Conservation (phyloP, 2,329 filamentous ascomycete species). For the Lasiodiplodia citricola region DNA sequence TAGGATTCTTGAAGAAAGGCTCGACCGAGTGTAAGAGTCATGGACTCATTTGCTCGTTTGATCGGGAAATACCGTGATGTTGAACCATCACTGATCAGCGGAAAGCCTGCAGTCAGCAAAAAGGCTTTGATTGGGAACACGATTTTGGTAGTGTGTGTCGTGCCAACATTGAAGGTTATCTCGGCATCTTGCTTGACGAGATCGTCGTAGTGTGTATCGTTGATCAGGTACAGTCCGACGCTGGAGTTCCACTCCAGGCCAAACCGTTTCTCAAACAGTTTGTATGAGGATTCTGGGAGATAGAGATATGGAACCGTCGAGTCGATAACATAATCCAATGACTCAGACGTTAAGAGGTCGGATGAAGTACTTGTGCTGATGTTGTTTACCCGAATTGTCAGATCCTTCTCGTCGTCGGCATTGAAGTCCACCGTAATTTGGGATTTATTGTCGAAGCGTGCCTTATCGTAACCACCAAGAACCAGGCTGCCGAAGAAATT, state of each 20-base stretch:
- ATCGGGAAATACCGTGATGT: slow-evolving; percentile 40
- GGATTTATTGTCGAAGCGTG: slow-evolving; percentile 35
- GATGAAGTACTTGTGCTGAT: neutral
- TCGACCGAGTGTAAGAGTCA: slow-evolving; percentile 39
- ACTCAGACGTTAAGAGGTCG: neutral
- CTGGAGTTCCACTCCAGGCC: slow-evolving; percentile 37
- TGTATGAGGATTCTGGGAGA: slow-evolving; percentile 39
- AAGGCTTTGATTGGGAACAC: slow-evolving; percentile 32
- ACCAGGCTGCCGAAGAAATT: slow-evolving; percentile 45
- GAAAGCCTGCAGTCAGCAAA: slow-evolving; percentile 33
- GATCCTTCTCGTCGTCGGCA: neutral
- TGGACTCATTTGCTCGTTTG: slow-evolving; percentile 36
- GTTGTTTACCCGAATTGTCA: neutral
- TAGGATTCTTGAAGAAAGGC: slow-evolving; percentile 45
- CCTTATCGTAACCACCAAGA: slow-evolving; percentile 47
- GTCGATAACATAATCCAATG: slow-evolving; percentile 59
- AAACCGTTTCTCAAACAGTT: slow-evolving; percentile 42
- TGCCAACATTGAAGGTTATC: neutral
- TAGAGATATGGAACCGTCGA: slow-evolving; percentile 43
- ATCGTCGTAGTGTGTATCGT: slow-evolving; percentile 32
- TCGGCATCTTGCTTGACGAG: neutral
- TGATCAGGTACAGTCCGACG: slow-evolving; percentile 39
- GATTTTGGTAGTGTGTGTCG: neutral
- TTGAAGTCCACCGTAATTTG: slow-evolving; percentile 32
- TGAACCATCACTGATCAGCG: neutral